Base-by-base conservation (phyloP, 2,329 filamentous ascomycete genomes). In the Sporothrix euskadiensis region DNA sequence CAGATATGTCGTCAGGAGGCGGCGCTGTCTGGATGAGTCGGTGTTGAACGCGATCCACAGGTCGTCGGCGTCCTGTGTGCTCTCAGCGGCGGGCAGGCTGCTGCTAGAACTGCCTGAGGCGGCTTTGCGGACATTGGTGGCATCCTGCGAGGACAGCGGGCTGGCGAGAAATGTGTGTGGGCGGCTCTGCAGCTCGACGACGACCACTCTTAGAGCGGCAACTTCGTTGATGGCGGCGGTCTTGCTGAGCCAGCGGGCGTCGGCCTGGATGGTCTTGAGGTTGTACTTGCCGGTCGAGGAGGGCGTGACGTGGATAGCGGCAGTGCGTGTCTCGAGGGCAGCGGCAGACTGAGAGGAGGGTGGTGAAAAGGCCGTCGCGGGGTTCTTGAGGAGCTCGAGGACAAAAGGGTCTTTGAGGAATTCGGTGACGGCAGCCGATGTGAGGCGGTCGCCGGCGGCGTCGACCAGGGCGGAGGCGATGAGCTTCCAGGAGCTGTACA, bases 201-300 rank as follows among this genome's bases (percentile, higher is more conserved):
- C 84, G 2, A 91, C 91, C 59, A 97, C 86, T 74, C 96, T 89
- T 78, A 99, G 85, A 35, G 95, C 94, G 14, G 91, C 89, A 59
- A 96, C 85, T 80, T 98, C 90, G 81, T 96, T 94, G 76, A 98
- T 89, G 61, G 88, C 86, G 69, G 90, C 89, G 79, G 91, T 89
- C 78, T 91, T 89, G 81, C 93, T 94, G 75, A 99, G 84, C 94
- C 94, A 98, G 77, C 92, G 81, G 47, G 94, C 88, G 83, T 98
- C 94, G 65, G 89, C 88, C 83, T 97, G 97, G 80, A 98, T 89
- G 79, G 91, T 85, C 54, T 92, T 89, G 77, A 97, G 85, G 79
- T 94, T 89, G 80, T 91, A 93, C 73, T 88, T 88, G 56, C 88
- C 87, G 78, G 88, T 89, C 14, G 88, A 84, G 5, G 88, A 88